Percentiles rank a stretch among this genome's conserved stretches.
Evolutionary conservation across 192 early-diverging fungal species (phyloP).

Genomic region (Mortierella hygrophila): DNA sequence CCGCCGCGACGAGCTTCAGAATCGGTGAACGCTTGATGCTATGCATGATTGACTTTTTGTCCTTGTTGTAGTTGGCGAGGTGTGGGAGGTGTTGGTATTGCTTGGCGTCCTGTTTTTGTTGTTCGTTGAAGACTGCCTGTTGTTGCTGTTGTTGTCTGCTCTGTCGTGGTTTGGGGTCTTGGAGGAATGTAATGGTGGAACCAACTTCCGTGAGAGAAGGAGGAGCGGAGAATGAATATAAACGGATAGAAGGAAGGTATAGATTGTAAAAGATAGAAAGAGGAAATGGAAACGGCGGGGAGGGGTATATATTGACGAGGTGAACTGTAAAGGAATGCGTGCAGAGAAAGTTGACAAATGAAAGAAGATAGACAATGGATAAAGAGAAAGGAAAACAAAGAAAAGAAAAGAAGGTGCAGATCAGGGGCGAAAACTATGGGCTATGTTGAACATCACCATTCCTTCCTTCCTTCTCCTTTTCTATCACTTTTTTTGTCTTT

Average conservation of each 20-base stretch:
- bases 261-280: background rate
- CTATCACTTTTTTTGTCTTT: background rate
- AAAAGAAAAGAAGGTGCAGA: too few relatives aligned
- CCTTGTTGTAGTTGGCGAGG: background rate
- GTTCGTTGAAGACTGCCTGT: background rate
- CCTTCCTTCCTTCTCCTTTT: background rate
- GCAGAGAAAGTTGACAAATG: too few relatives aligned
- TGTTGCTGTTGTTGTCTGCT: background rate
- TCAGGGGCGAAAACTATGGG: background rate
- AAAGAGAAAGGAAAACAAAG: too few relatives aligned
- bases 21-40: conserved; percentile 7
- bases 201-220: background rate
- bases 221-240: background rate
- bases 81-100: background rate
- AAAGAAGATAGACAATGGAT: too few relatives aligned
- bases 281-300: background rate
- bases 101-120: background rate
- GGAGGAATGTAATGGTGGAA: background rate
- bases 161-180: background rate
- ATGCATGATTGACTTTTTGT: conserved; percentile 3
- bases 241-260: background rate
- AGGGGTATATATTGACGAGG: background rate
- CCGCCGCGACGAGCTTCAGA: conserved; percentile 7
- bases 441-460: background rate
- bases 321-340: too few relatives aligned